These are phyloP conservation scores for Russula sp. DNA, from an alignment of 768 basidiomycete genomes.

Conservation along the genomic window DNA sequence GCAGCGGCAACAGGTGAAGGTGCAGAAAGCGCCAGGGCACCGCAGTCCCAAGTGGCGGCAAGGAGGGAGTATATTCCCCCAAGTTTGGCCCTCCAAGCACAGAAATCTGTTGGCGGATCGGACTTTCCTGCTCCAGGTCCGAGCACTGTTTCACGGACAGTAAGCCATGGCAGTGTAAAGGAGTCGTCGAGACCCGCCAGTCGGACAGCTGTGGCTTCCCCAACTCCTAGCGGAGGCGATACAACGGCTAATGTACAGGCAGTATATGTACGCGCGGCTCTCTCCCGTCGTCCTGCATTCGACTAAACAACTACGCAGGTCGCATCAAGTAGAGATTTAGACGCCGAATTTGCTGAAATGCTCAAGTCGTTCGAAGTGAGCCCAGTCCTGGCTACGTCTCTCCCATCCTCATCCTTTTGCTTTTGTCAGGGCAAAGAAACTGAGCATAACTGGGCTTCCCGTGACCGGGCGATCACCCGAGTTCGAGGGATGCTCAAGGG, in stretches of 20 bases:
- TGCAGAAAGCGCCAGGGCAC: constrained; percentile 51
- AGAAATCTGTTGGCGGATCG: constrained; percentile 32
- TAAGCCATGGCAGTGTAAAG: constrained; percentile 43
- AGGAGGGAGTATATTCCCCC: constrained; percentile 68
- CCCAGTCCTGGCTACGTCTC: neutral
- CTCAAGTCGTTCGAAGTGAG: constrained; percentile 70
- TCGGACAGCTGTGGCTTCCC: constrained; percentile 42
- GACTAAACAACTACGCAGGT: constrained; percentile 39
- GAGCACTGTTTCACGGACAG: constrained; percentile 35
- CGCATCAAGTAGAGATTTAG: constrained; percentile 78
- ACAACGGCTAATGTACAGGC: constrained; percentile 43
- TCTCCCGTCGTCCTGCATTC: neutral
- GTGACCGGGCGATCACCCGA: constrained; percentile 69
- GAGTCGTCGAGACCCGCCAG: constrained; percentile 52
- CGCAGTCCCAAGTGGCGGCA: constrained; percentile 24
- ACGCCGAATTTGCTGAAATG: constrained; percentile 78
- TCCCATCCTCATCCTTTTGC: neutral
- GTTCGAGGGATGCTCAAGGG: constrained; percentile 90
- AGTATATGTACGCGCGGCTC: constrained; percentile 52
- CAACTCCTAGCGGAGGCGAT: constrained; percentile 37
- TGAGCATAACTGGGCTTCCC: constrained; percentile 88
- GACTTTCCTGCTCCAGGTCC: constrained; percentile 24
- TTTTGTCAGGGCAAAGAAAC: constrained; percentile 79
- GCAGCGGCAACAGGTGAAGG: constrained; percentile 43
- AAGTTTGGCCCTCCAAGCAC: constrained; percentile 53